A percentile compares a stretch with the other conserved stretches of the same genome.
phyloP scores from a whole-genome alignment of 2,329 filamentous ascomycete genomes.

The Raffaelea ambrosiae region DNA sequence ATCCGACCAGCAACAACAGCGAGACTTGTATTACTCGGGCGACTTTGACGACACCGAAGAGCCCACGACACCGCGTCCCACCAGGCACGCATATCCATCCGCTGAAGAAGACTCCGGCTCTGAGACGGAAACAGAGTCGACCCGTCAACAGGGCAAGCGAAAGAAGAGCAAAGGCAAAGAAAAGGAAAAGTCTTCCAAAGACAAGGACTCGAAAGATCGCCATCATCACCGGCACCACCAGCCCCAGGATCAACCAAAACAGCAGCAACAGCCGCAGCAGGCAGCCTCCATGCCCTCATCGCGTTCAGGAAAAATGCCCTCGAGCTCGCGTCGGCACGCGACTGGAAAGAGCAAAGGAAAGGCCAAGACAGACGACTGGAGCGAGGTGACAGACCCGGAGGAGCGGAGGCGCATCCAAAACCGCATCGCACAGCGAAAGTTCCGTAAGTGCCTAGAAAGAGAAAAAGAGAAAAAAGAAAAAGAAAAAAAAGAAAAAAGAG shows the following conservation, averaged over 20 bases:
- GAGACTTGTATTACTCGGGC: not conserved
- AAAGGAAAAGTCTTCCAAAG: not conserved
- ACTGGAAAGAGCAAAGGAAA: conserved; percentile 31
- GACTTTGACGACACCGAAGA: not conserved
- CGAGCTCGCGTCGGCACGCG: conserved; percentile 10
- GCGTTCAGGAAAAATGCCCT: conserved; percentile 15
- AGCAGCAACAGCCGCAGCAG: not conserved
- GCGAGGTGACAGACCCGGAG: conserved; percentile 58
- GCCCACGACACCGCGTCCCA: conserved; percentile 3
- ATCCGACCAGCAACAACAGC: not conserved
- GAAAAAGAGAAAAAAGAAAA: no score
- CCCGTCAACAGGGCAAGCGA: not conserved
- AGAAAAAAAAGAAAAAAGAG: no score
- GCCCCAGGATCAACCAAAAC: not conserved
- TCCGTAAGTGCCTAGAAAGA: conserved; percentile 51
- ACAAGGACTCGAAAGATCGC: not conserved
- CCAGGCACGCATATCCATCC: not conserved
- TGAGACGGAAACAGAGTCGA: conserved; percentile 16
- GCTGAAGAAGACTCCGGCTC: conserved; percentile 21
- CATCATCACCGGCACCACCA: not conserved
- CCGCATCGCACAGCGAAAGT: conserved; percentile 66
- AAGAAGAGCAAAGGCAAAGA: conserved; percentile 4
- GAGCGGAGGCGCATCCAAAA: conserved; percentile 70
- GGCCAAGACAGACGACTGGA: conserved; percentile 56
- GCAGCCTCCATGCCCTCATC: conserved; percentile 22